phyloP scores from a whole-genome alignment of 768 basidiomycete species.

The Cyclocybe cylindracea region DNA sequence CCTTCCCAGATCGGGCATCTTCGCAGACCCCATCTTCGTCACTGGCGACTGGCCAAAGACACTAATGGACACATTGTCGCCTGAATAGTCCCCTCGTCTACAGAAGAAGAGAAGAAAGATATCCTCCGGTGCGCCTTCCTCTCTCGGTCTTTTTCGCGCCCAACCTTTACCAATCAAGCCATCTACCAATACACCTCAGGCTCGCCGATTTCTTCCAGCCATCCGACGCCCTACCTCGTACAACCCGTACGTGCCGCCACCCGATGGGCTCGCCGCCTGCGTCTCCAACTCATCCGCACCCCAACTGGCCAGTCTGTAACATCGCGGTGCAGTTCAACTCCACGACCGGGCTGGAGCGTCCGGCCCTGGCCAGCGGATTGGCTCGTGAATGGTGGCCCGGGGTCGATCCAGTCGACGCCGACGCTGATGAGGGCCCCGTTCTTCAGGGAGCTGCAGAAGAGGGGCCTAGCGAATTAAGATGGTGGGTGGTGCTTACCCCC shows the following conservation, averaged over 20 bases:
- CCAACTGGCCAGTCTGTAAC: conserved; percentile 54
- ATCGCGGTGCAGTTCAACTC: conserved; percentile 39
- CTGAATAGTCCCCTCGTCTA: conserved; percentile 49
- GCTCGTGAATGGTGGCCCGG: conserved; percentile 42
- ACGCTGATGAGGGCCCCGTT: conserved; percentile 35
- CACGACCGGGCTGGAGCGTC: conserved; percentile 36
- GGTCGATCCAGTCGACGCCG: conserved; percentile 44
- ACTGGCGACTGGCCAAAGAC: conserved; percentile 55
- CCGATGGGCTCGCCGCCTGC: conserved; percentile 45
- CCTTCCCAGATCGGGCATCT: conserved; percentile 52
- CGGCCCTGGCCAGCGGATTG: conserved; percentile 37
- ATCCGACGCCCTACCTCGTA: conserved; percentile 48
- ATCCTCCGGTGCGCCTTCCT: conserved; percentile 31
- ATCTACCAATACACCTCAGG: conserved; percentile 24
- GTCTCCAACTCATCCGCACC: conserved; percentile 41
- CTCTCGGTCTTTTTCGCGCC: neutral
- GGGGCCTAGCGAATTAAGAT: conserved; percentile 51
- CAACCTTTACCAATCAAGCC: neutral
- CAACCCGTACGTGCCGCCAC: conserved; percentile 42
- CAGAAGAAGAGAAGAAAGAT: conserved; percentile 43
- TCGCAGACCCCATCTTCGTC: conserved; percentile 50
- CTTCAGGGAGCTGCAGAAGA: conserved; percentile 33
- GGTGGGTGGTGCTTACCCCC: conserved; percentile 25
- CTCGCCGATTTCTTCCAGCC: conserved; percentile 54
- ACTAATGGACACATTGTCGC: conserved; percentile 48